Evolutionary conservation across 1,139 yeast species (phyloP).

Genomic region (Kodamaea derodonti): DNA sequence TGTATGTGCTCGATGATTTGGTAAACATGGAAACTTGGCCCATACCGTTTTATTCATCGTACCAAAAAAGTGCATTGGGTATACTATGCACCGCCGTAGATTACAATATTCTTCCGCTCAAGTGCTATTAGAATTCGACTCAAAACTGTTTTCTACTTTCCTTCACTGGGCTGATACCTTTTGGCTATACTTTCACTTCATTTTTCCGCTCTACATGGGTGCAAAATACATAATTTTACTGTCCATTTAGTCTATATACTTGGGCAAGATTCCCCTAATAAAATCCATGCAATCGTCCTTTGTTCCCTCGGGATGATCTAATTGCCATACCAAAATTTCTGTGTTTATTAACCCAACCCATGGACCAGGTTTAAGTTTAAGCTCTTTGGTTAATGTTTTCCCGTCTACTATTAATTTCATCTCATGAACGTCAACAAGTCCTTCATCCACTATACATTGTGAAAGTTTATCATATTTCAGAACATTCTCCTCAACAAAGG

Average conservation of each 20-base stretch:
- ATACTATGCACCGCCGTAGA: too few relatives aligned
- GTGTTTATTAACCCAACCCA: conserved; percentile 66
- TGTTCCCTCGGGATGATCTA: conserved; percentile 59
- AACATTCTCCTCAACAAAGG: conserved; percentile 3
- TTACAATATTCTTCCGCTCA: too few relatives aligned
- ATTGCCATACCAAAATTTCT: conserved; percentile 64
- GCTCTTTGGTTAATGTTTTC: conserved; percentile 49
- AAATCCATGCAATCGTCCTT: conserved; percentile 52
- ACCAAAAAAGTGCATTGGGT: too few relatives aligned
- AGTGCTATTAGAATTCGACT: too few relatives aligned
- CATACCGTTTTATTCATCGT: too few relatives aligned
- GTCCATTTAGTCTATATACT: conserved; percentile 9
- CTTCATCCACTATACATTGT: conserved; percentile 19
- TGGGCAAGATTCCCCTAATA: conserved; percentile 25
- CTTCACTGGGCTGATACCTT: too few relatives aligned
- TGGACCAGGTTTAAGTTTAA: conserved; percentile 72
- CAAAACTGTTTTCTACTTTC: too few relatives aligned
- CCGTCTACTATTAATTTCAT: conserved; percentile 67
- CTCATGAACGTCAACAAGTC: conserved; percentile 38
- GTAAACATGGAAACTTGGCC: too few relatives aligned
- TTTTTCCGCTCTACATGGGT: too few relatives aligned
- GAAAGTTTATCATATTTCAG: conserved; percentile 34
- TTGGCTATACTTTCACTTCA: too few relatives aligned
- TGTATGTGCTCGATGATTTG: too few relatives aligned
- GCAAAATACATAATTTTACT: too few relatives aligned